phyloP scores from a whole-genome alignment of 768 basidiomycete species.

The Guyanaporus albipodus region DNA sequence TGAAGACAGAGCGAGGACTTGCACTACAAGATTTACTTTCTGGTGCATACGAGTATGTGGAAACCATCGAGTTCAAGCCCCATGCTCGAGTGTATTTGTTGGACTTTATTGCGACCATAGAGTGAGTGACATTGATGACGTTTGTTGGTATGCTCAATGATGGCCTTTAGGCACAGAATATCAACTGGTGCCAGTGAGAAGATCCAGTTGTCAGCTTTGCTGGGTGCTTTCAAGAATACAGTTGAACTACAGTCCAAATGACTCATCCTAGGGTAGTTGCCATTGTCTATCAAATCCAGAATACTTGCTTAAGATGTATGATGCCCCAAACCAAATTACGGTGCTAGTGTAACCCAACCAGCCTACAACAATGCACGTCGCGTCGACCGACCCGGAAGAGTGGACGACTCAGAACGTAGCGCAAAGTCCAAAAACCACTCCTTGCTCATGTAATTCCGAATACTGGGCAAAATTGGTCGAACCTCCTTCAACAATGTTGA shows the following conservation, averaged over 20 bases:
- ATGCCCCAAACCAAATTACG: neutral
- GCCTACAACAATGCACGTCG: conserved; percentile 7
- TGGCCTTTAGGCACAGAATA: conserved; percentile 66
- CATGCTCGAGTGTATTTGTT: conserved; percentile 87
- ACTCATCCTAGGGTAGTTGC: neutral
- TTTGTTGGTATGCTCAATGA: neutral
- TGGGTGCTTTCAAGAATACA: conserved; percentile 91
- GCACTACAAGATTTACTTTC: conserved; percentile 92
- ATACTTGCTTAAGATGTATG: neutral
- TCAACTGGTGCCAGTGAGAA: conserved; percentile 94
- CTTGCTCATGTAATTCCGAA: conserved; percentile 94
- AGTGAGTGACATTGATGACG: conserved; percentile 51
- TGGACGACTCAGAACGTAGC: conserved; percentile 49
- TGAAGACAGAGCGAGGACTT: conserved; percentile 90
- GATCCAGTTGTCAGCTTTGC: conserved; percentile 85
- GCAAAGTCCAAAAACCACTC: conserved; percentile 83
- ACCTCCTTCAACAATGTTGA: neutral
- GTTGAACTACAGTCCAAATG: conserved; percentile 67
- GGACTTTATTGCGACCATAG: conserved; percentile 91
- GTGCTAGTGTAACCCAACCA: too few relatives aligned
- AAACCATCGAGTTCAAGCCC: conserved; percentile 80
- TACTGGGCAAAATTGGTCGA: conserved; percentile 39
- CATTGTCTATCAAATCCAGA: neutral
- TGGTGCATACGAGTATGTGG: conserved; percentile 87
- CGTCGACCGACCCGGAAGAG: conserved; percentile 27